These are phyloP conservation scores for Fusarium sacchari DNA, from an alignment of 2,329 filamentous ascomycete genomes.

Conservation along the genomic window DNA sequence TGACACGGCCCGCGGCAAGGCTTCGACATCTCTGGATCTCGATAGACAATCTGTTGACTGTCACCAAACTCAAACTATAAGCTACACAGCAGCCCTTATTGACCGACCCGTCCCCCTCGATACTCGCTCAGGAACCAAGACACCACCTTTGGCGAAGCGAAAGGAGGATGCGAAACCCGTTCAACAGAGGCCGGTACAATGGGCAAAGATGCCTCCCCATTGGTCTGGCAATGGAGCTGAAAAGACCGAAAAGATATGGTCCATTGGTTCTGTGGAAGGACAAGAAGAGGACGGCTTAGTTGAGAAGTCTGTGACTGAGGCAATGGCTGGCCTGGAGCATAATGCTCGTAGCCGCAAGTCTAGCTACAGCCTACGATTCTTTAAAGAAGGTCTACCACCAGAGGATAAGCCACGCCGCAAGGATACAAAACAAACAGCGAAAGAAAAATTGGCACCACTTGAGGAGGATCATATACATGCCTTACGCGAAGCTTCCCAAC, in stretches of 20 bases:
- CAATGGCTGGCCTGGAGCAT: conserved; percentile 68
- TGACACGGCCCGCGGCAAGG: conserved; percentile 43
- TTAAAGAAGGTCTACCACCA: conserved; percentile 71
- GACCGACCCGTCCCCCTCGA: conserved; percentile 40
- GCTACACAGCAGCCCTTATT: conserved; percentile 44
- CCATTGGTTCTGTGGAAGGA: conserved; percentile 64
- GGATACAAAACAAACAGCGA: conserved; percentile 53
- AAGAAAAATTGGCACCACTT: conserved; percentile 55
- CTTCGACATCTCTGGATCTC: conserved; percentile 50
- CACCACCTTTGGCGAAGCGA: conserved; percentile 13
- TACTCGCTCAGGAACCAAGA: conserved; percentile 25
- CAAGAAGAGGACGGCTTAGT: conserved; percentile 66
- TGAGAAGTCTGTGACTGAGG: conserved; percentile 72
- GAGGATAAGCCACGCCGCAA: conserved; percentile 66
- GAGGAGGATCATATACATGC: conserved; percentile 44
- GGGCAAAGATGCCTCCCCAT: conserved; percentile 56
- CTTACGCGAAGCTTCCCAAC: neutral
- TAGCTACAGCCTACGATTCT: conserved; percentile 73
- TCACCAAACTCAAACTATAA: conserved; percentile 38
- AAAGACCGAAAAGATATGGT: conserved; percentile 73
- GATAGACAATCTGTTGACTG: conserved; percentile 43
- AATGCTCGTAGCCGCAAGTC: conserved; percentile 74
- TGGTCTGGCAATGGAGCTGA: conserved; percentile 58
- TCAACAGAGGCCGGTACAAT: conserved; percentile 28
- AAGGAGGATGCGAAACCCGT: conserved; percentile 26